phyloP scores from a whole-genome alignment of 2,329 filamentous ascomycete genomes.

The Colletotrichum australisinense region DNA sequence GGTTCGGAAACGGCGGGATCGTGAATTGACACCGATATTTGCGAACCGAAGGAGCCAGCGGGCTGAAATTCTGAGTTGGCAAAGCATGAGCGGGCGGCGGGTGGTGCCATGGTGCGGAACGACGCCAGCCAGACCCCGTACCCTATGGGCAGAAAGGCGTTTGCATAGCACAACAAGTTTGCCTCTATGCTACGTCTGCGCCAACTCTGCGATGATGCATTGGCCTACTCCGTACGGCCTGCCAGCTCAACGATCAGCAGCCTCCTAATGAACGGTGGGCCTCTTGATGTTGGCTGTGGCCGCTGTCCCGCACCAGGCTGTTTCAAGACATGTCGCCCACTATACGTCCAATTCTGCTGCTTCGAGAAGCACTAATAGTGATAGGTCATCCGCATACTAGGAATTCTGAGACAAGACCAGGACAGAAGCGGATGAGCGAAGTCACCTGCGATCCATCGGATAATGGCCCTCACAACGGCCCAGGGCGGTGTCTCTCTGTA shows the following conservation, averaged over 20 bases:
- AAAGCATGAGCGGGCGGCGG: neutral
- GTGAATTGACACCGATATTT: constrained; percentile 8
- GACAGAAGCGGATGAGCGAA: constrained; percentile 24
- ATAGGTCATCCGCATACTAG: constrained; percentile 16
- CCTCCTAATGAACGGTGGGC: neutral
- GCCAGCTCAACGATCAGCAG: neutral
- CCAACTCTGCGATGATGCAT: neutral
- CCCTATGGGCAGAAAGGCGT: neutral
- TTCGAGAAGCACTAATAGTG: neutral
- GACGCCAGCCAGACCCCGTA: neutral
- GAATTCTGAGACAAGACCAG: constrained; percentile 34
- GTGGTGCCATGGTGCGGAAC: constrained; percentile 12
- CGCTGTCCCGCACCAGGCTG: constrained; percentile 25
- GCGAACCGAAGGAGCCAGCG: neutral
- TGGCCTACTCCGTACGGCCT: neutral
- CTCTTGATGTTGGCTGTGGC: constrained; percentile 12
- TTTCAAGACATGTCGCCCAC: constrained; percentile 27
- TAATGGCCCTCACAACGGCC: constrained; percentile 12
- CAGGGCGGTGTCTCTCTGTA: neutral
- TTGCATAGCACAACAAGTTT: constrained; percentile 1
- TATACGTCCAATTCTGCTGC: constrained; percentile 30
- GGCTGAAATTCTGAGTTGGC: constrained; percentile 1
- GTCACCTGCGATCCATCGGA: constrained; percentile 6
- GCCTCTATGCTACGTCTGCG: neutral
- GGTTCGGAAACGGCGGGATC: constrained; percentile 32